These are phyloP conservation scores for Ascoidea asiatica DNA, from an alignment of 805 yeast genomes.

Conservation along the genomic window DNA sequence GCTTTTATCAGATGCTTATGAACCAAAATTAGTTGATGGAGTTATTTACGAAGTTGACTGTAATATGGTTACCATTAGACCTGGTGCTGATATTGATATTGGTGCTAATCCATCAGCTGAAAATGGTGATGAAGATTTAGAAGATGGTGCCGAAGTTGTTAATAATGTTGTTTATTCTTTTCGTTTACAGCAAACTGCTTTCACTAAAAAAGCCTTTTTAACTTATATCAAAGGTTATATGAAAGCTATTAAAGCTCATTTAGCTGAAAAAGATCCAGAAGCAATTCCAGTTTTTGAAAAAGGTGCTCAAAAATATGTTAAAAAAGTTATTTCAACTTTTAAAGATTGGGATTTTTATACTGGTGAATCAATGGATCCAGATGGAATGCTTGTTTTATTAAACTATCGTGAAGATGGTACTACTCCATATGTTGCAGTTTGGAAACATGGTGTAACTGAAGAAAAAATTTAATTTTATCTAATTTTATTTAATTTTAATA, in stretches of 20 bases:
- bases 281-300: slow-evolving; percentile 81
- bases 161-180: slow-evolving; percentile 98
- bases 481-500: too few species aligned
- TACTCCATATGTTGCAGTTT: slow-evolving; percentile 93
- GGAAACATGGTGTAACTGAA: slow-evolving; percentile 96
- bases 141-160: slow-evolving; percentile 79
- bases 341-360: slow-evolving; percentile 99
- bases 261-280: slow-evolving; percentile 85
- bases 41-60: slow-evolving; percentile 97
- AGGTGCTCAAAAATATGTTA: slow-evolving; percentile 93
- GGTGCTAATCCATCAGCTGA: slow-evolving; percentile 99
- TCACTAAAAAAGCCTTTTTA: slow-evolving; percentile 96
- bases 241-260: slow-evolving; percentile 87
- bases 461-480: slow-evolving; percentile 92
- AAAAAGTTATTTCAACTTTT: slow-evolving; percentile 92
- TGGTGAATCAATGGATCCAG: slow-evolving; percentile 99
- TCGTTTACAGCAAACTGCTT: slow-evolving; percentile 91
- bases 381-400: slow-evolving; percentile 93
- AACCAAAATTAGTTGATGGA: slow-evolving; percentile 70
- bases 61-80: slow-evolving; percentile 73
- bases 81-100: slow-evolving; percentile 86
- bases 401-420: slow-evolving; percentile 99
- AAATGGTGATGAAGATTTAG: slow-evolving; percentile 72
- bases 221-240: slow-evolving; percentile 98
- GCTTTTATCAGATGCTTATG: slow-evolving; percentile 95